These are phyloP conservation scores for Russula abietina DNA, from an alignment of 768 basidiomycete species.

Conservation along the genomic window DNA sequence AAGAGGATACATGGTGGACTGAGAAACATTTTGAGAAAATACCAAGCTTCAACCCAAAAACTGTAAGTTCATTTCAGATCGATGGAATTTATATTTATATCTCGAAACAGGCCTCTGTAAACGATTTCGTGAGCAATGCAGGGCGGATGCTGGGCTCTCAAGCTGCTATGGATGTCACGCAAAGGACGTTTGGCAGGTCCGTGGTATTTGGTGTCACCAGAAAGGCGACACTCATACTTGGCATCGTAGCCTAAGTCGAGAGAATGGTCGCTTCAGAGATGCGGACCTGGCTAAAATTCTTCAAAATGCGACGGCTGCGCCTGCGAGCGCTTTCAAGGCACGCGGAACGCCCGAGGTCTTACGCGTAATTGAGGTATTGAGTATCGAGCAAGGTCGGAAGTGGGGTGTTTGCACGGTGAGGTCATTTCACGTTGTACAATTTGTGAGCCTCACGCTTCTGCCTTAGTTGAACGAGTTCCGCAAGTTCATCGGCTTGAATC, in stretches of 20 bases:
- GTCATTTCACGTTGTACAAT: not conserved
- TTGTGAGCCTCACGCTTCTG: not conserved
- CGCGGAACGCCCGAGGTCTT: slow-evolving; percentile 62
- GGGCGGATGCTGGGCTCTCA: slow-evolving; percentile 28
- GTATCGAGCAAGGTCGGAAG: slow-evolving; percentile 56
- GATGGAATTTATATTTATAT: not conserved
- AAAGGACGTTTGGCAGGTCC: slow-evolving; percentile 29
- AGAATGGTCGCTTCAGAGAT: slow-evolving; percentile 49
- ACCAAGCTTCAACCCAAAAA: slow-evolving; percentile 2
- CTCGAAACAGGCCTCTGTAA: slow-evolving; percentile 32
- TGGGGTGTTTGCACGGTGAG: slow-evolving; percentile 72
- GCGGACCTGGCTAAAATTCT: slow-evolving; percentile 56
- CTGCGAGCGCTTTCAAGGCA: slow-evolving; percentile 61
- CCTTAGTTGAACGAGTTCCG: slow-evolving; percentile 31
- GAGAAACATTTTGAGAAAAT: slow-evolving; percentile 6
- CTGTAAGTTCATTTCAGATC: not conserved
- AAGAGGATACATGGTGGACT: no score
- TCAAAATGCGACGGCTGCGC: slow-evolving; percentile 51
- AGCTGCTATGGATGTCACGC: slow-evolving; percentile 26
- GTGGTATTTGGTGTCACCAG: not conserved
- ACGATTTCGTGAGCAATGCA: slow-evolving; percentile 26
- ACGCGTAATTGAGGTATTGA: slow-evolving; percentile 61
- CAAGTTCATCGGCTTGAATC: slow-evolving; percentile 61
- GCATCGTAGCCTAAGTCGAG: slow-evolving; percentile 29
- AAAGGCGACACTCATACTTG: not conserved